phyloP scores from a whole-genome alignment of 345 rosid species.

The Stellera chamaejasme region DNA sequence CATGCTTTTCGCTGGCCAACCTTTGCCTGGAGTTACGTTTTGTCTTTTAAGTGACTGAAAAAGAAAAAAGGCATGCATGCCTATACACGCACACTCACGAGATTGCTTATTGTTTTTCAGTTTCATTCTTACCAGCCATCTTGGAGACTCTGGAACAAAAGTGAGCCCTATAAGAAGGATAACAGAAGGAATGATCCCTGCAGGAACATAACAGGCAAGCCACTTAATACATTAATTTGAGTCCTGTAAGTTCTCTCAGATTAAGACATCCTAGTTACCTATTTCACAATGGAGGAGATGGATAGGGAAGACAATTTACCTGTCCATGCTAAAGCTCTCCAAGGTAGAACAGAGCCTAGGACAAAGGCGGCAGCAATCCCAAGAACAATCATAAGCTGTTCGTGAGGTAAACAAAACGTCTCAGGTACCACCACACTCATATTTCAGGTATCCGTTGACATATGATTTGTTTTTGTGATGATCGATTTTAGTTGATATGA shows the following conservation, averaged over 20 bases:
- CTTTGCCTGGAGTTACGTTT: constrained; percentile 10
- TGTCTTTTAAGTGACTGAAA: background rate
- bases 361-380: constrained; percentile 6
- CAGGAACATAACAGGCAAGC: background rate
- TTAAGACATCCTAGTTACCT: background rate
- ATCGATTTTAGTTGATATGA: no score
- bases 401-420: background rate
- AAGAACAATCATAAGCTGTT: constrained; percentile 10
- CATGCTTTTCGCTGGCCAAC: constrained; percentile 5
- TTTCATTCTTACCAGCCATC: constrained; percentile 43
- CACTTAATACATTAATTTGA: no score
- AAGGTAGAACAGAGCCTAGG: constrained; percentile 3
- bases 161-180: constrained; percentile 27
- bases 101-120: background rate
- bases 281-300: background rate
- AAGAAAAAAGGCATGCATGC: background rate
- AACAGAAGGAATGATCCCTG: constrained; percentile 41
- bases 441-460: background rate
- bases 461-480: no score
- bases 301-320: background rate
- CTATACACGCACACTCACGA: no score
- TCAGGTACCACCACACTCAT: no score
- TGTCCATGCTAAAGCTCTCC: constrained; percentile 8
- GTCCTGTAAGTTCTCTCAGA: no score
- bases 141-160: constrained; percentile 51